Evolutionary conservation across 768 basidiomycete genomes (phyloP), one percentile per base, ranked within the genome.

Genomic region (Termitomyces sp.): DNA sequence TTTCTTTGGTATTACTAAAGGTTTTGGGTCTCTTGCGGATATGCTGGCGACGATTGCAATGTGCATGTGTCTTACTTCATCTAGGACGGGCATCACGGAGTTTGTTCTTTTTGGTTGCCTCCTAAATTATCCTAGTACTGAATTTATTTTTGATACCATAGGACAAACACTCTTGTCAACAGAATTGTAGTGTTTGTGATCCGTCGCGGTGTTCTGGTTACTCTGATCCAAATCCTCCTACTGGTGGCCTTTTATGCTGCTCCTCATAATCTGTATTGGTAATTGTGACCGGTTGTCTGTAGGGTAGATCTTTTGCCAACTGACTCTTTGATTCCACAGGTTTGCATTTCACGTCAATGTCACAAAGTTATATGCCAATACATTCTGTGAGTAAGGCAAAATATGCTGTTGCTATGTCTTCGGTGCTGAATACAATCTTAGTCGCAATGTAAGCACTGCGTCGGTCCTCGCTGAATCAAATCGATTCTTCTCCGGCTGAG

Each of bases 291-390:
- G 14, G 12, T 34, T 34, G 2, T 12, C 12, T 12, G 6, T 0
- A 11, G 12, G 12, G 34, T 4, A 34, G 2, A 34, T 34, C 34
- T 28, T 47, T 7, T 2, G 43, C 23, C 42, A 30, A 14, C 28
- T 19, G 12, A 47, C 5, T 17, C 14, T 7, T n/a, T 1, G 2
- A 2, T 19, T 46, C 6, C 10, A 4, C 34, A 79, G 78, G 77
- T 64, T 79, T 45, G 73, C 77, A 3, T 72, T 79, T 58, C 77
- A 79, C 55, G 67, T 78, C 56, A 78, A 77, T 54, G 74, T 78
- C 16, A 79, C 77, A 3, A 77, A 75, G 47, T 66, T 79, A 11
- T 79, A 79, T 59, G 77, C 74, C 27, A 78, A 77, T 59, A 78
- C 77, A 0, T 79, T 79, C 66, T 79, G 77, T 79, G 50, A 70